Conservation (phyloP, 2,329 filamentous ascomycete genomes). For the Clonostachys chloroleuca region DNA sequence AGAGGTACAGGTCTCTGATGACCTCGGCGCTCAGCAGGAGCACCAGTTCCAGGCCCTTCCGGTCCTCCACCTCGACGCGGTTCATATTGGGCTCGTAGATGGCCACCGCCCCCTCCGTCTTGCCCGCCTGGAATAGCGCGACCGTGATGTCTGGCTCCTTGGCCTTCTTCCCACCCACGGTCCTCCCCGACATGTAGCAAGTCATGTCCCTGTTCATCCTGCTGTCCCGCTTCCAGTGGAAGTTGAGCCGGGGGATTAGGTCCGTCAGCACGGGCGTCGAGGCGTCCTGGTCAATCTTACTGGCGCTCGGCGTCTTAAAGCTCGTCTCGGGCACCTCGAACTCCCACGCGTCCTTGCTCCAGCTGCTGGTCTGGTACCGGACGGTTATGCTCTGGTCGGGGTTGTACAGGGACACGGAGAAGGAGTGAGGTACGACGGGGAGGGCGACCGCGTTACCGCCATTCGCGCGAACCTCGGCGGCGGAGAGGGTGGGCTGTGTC, state of each 20-base stretch:
- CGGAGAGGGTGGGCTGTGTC: constrained; percentile 76
- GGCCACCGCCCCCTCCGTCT: constrained; percentile 63
- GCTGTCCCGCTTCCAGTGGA: constrained; percentile 87
- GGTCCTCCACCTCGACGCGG: constrained; percentile 87
- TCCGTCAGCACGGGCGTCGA: constrained; percentile 30
- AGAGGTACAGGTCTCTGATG: constrained; percentile 61
- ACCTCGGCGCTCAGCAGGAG: constrained; percentile 61
- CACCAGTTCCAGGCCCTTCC: constrained; percentile 86
- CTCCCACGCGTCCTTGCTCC: constrained; percentile 82
- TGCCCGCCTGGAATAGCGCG: constrained; percentile 75
- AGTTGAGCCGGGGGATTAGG: constrained; percentile 69
- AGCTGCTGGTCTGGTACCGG: constrained; percentile 67
- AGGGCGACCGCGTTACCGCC: constrained; percentile 60
- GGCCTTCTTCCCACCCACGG: constrained; percentile 69
- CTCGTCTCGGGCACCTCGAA: constrained; percentile 87
- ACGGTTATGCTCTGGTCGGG: constrained; percentile 80
- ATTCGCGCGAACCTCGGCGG: constrained; percentile 70
- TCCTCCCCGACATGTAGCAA: constrained; percentile 80
- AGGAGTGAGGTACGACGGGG: constrained; percentile 71
- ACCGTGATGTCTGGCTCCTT: constrained; percentile 95
- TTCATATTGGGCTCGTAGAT: constrained; percentile 92
- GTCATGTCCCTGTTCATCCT: constrained; percentile 83
- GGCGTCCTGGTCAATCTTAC: constrained; percentile 71
- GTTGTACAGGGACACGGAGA: constrained; percentile 88
- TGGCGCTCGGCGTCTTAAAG: constrained; percentile 76